These are phyloP conservation scores for Cordyceps farinosa DNA, from an alignment of 2,329 filamentous ascomycete genomes.

Conservation along the genomic window DNA sequence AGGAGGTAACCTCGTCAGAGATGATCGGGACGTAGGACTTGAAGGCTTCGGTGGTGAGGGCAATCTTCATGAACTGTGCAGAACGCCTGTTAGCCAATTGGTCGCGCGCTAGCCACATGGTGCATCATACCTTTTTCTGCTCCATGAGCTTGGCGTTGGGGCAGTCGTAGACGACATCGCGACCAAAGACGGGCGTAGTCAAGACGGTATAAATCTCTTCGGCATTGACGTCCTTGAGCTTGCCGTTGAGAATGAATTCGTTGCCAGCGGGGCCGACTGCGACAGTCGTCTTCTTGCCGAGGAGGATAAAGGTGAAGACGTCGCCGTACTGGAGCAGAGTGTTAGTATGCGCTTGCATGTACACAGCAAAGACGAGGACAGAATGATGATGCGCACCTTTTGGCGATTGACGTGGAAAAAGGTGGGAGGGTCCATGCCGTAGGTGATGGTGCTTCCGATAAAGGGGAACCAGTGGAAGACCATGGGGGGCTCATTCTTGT, in stretches of 20 bases:
- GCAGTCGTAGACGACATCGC: constrained; percentile 86
- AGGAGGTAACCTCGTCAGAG: constrained; percentile 67
- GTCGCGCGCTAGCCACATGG: not conserved
- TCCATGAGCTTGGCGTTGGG: constrained; percentile 92
- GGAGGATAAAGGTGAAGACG: constrained; percentile 83
- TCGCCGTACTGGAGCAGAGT: constrained; percentile 67
- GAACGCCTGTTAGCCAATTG: constrained; percentile 19
- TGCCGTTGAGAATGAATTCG: constrained; percentile 89
- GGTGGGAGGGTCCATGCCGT: constrained; percentile 87
- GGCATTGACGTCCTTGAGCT: constrained; percentile 82
- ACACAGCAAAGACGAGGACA: not conserved
- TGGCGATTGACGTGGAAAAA: constrained; percentile 76
- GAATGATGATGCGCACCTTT: constrained; percentile 56
- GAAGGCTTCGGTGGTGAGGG: constrained; percentile 72
- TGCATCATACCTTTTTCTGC: constrained; percentile 75
- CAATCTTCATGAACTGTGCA: constrained; percentile 72
- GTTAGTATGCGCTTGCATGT: constrained; percentile 23
- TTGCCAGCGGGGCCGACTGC: constrained; percentile 79
- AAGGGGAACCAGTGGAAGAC: constrained; percentile 81
- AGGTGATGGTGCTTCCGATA: constrained; percentile 86
- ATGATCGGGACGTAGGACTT: constrained; percentile 75
- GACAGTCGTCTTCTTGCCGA: constrained; percentile 86
- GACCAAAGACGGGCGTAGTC: constrained; percentile 70
- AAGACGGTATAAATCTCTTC: constrained; percentile 86
- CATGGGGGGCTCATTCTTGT: constrained; percentile 74